Percentiles rank a stretch among this genome's conserved stretches.
Conservation (phyloP, 805 yeast genomes). For the Debaryomyces tyrocola region DNA sequence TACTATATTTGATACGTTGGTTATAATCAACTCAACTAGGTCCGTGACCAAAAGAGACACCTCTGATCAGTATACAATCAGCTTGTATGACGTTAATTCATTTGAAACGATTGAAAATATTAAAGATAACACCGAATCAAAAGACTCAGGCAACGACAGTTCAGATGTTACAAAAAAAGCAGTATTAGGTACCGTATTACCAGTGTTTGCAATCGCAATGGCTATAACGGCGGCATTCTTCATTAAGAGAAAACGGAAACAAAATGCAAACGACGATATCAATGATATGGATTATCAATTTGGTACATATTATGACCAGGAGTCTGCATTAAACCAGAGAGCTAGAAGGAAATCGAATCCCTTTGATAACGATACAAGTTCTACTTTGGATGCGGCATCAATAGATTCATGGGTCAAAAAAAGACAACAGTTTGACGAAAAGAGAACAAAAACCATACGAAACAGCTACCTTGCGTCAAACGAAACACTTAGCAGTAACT, state of each 20-base stretch:
- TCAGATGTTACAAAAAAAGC: constrained; percentile 22
- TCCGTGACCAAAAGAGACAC: constrained; percentile 19
- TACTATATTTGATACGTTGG: constrained; percentile 49
- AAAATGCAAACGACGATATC: constrained; percentile 16
- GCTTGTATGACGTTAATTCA: constrained; percentile 41
- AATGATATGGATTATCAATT: constrained; percentile 28
- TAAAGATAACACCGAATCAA: constrained; percentile 9
- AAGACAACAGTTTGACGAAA: constrained; percentile 44
- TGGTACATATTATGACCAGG: constrained; percentile 27
- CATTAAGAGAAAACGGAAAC: constrained; percentile 19
- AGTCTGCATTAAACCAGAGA: constrained; percentile 7
- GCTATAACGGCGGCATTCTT: constrained; percentile 13
- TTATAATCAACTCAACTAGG: constrained; percentile 36
- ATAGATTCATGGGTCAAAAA: constrained; percentile 55
- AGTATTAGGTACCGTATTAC: constrained; percentile 39
- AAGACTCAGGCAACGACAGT: neutral
- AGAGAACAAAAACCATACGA: constrained; percentile 14
- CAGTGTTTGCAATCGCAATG: constrained; percentile 25
- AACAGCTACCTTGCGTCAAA: constrained; percentile 30
- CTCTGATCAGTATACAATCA: constrained; percentile 26
- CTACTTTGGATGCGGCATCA: constrained; percentile 47
- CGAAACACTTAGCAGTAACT: constrained; percentile 20
- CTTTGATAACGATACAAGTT: constrained; percentile 27
- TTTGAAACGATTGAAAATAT: constrained; percentile 32
- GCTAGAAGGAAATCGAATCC: constrained; percentile 1